A percentile compares a stretch with the other conserved stretches of the same genome.
phyloP scores from a whole-genome alignment of 495 filamentous ascomycete species.

The Trypethelium eluteriae region DNA sequence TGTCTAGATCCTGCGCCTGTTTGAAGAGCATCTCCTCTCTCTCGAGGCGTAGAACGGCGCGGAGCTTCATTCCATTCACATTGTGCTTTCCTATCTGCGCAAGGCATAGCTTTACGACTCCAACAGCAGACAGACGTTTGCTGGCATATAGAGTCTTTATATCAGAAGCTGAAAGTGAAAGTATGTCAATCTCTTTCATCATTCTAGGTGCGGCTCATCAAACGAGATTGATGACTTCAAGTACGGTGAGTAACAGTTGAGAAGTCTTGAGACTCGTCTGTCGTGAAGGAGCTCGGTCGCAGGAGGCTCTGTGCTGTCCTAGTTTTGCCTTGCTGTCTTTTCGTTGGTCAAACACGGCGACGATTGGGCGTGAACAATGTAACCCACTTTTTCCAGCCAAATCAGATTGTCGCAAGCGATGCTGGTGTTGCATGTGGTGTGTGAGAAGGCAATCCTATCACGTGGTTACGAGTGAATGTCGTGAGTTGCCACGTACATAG shows the following conservation, averaged over 20 bases:
- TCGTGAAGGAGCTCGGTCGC: neutral
- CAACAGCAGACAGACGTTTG: slow-evolving; percentile 38
- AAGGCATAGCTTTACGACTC: slow-evolving; percentile 46
- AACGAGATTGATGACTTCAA: slow-evolving; percentile 1
- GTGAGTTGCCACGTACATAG: too few species aligned
- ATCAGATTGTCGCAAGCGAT: neutral
- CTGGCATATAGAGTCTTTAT: slow-evolving; percentile 24
- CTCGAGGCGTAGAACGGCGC: slow-evolving; percentile 36
- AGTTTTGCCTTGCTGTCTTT: neutral
- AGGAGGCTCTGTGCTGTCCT: neutral
- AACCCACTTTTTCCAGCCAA: neutral
- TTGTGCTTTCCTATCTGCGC: slow-evolving; percentile 45
- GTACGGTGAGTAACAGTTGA: neutral
- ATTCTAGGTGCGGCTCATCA: slow-evolving; percentile 14
- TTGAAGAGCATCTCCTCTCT: slow-evolving; percentile 32
- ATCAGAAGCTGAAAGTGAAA: slow-evolving; percentile 21
- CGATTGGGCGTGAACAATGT: neutral
- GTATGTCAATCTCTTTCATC: slow-evolving; percentile 18
- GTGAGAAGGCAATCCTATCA: too few species aligned
- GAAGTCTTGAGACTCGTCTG: neutral
- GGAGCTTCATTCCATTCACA: slow-evolving; percentile 26
- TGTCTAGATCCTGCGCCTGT: slow-evolving; percentile 33
- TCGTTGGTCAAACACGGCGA: neutral
- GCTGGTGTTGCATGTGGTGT: too few species aligned
- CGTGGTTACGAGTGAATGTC: too few species aligned